Evolutionary conservation across 805 yeast genomes (phyloP), one percentile per base, ranked within the genome.

Genomic region (Gaillardinia entomophila): DNA sequence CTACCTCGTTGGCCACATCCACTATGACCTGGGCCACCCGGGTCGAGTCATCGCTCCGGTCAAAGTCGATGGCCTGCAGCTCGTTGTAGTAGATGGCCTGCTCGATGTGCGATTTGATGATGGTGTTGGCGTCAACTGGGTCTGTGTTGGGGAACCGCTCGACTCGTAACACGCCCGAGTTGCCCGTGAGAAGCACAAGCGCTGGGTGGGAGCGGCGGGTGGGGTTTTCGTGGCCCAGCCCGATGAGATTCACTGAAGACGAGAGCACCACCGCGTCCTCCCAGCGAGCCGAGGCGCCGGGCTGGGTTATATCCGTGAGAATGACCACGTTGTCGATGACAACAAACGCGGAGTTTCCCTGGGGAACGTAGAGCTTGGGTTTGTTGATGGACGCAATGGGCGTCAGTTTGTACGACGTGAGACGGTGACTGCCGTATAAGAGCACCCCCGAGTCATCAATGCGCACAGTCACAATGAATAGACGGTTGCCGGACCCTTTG

Each of bases 41-140:
- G 3, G 38, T 38, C 6, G 42, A 38, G 2, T 42, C 39, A 20
- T 69, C 77, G 2, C 51, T 46, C 2, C 53, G 38, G 18, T 69
- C 68, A 35, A 77, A 56, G 6, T 68, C 66, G 3, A 75, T 56
- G 11, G 66, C 71, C 3, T 66, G 27, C 56, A 70, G 48, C 55
- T 64, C 57, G 2, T 76, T 70, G 40, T 75, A 83, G 46, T 79
- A 82, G 1, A 89, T 75, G 0, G 89, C 95, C 55, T 89, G 97
- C 43, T 82, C 92, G 15, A 90, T 74, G 45, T 80, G 89, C 0
- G 86, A 73, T 49, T 79, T 80, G 22, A 84, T 64, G 29, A 78
- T 66, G n/a, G 3, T 19, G 18, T 40, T 42, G 0, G 48, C 47
- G 15, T 45, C 42, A 7, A 48, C 35, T 8, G 55, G 46, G 5